Evolutionary conservation across 306 rosid genomes (phyloP).

Genomic region (Acacia melanoxylon): DNA sequence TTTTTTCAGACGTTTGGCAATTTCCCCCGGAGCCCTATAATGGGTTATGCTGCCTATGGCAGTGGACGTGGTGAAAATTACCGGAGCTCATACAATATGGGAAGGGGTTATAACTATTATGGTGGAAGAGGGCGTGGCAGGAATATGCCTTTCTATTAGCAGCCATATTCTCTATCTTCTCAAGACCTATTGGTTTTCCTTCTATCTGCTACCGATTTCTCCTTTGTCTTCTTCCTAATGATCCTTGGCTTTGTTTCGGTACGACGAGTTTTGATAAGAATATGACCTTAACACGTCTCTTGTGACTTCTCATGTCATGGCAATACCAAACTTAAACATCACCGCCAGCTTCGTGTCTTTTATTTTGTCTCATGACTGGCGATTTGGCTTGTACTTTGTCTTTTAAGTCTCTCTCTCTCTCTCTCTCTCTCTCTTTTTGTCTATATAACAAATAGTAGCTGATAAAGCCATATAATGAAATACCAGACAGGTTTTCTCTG

Average conservation of each 20-base stretch:
- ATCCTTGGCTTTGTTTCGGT: conserved; percentile 28
- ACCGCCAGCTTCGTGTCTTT: conserved; percentile 43
- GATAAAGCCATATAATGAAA: not conserved
- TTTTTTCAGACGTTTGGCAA: conserved; percentile 60
- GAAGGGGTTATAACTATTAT: conserved; percentile 55
- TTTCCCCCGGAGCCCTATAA: conserved; percentile 49
- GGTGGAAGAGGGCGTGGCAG: conserved; percentile 53
- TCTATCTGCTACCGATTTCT: conserved; percentile 16
- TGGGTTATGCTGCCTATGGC: conserved; percentile 46
- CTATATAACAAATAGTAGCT: conserved; percentile 9
- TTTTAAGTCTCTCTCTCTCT: not conserved
- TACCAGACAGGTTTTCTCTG: not conserved
- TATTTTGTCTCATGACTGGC: conserved; percentile 49
- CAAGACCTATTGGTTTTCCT: not conserved
- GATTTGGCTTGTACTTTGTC: conserved; percentile 27
- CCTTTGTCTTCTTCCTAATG: conserved; percentile 21
- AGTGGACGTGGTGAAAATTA: conserved; percentile 48
- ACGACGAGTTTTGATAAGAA: not conserved
- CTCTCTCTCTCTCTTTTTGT: not conserved
- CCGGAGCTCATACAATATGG: conserved; percentile 44
- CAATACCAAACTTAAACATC: conserved; percentile 22
- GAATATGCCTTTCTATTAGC: conserved; percentile 41
- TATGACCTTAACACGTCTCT: conserved; percentile 17
- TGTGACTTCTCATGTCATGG: not conserved
- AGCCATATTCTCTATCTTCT: conserved; percentile 11